A percentile compares a stretch with the other conserved stretches of the same genome.
Evolutionary conservation across 345 rosid species (phyloP).

Genomic region (Rhodomyrtus tomentosa): DNA sequence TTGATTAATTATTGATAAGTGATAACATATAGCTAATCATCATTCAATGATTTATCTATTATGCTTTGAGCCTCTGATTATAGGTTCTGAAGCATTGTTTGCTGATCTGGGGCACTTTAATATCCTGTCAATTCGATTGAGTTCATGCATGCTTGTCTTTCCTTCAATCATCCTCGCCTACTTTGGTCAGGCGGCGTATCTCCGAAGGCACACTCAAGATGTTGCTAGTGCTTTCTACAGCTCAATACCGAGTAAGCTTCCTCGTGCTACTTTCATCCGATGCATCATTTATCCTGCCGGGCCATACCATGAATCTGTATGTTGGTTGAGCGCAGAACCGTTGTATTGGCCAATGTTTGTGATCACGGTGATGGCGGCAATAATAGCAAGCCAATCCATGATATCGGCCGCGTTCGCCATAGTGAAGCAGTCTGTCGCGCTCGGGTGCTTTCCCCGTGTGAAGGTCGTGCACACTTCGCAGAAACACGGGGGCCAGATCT

Average conservation of each 20-base stretch:
- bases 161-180: constrained; percentile 19
- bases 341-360: constrained; percentile 24
- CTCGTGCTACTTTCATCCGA: not conserved
- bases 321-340: constrained; percentile 1
- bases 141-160: constrained; percentile 10
- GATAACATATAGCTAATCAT: not conserved
- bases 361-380: constrained; percentile 15
- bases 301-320: not conserved
- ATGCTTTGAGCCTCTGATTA: not conserved
- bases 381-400: constrained; percentile 25
- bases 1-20: too few relatives aligned
- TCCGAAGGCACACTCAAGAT: not conserved
- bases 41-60: not conserved
- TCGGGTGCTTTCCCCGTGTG: constrained; percentile 19
- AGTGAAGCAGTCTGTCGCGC: constrained; percentile 19
- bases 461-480: constrained; percentile 22
- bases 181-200: constrained; percentile 22
- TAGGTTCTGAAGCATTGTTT: constrained; percentile 32
- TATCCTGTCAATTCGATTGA: constrained; percentile 15
- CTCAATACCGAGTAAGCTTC: constrained; percentile 12
- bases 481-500: constrained; percentile 15
- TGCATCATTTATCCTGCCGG: not conserved
- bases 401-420: constrained; percentile 25
- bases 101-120: constrained; percentile 31
- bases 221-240: constrained; percentile 6